Evolutionary conservation across 1,139 yeast genomes (phyloP).

Genomic region (Diutina siamensis): DNA sequence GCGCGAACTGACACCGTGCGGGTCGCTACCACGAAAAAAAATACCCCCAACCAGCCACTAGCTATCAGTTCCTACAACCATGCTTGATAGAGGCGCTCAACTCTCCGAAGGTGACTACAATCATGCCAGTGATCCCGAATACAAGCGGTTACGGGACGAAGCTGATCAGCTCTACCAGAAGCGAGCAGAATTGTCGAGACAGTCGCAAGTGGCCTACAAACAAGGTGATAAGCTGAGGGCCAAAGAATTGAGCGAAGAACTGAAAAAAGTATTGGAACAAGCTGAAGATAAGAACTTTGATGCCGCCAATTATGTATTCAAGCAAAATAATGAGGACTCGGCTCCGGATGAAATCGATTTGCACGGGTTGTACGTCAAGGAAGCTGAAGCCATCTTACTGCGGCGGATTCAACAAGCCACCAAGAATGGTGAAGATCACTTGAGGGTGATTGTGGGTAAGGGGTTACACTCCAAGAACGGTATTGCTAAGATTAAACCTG

Average conservation of each 20-base stretch:
- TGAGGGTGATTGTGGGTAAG: constrained; percentile 83
- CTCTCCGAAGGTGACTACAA: constrained; percentile 43
- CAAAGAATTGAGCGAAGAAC: constrained; percentile 56
- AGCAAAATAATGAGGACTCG: constrained; percentile 80
- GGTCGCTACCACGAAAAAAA: no score
- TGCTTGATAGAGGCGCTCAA: not conserved
- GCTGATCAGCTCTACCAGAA: constrained; percentile 61
- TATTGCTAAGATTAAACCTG: constrained; percentile 82
- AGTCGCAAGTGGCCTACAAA: constrained; percentile 70
- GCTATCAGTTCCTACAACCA: not conserved
- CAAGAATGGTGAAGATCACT: constrained; percentile 42
- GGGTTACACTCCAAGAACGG: constrained; percentile 79
- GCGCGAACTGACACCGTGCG: no score
- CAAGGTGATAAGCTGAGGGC: constrained; percentile 66
- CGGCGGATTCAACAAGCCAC: constrained; percentile 61
- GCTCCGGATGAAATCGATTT: constrained; percentile 79
- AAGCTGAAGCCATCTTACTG: constrained; percentile 70
- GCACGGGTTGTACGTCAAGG: constrained; percentile 85
- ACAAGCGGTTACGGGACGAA: constrained; percentile 48
- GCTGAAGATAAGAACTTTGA: constrained; percentile 63
- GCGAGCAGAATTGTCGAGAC: constrained; percentile 42
- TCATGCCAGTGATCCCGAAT: constrained; percentile 60
- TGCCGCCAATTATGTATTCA: constrained; percentile 87
- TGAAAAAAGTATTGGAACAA: constrained; percentile 44
- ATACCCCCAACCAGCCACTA: not conserved